These are phyloP conservation scores for Neurospora sp. DNA, from an alignment of 2,329 filamentous ascomycete species.

Conservation along the genomic window DNA sequence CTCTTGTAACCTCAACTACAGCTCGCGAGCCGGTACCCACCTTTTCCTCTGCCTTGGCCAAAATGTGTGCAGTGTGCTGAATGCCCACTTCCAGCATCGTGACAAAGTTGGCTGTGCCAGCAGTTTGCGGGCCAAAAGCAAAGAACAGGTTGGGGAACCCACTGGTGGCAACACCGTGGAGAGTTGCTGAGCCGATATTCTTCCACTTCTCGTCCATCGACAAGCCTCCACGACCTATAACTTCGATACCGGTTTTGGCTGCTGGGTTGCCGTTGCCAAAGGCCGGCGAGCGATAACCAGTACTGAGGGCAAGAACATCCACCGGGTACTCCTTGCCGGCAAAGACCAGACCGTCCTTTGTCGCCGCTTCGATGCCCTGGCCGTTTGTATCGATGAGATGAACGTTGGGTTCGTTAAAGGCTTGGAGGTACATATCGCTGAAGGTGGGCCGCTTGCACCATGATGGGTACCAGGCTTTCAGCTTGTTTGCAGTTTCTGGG, in stretches of 20 bases:
- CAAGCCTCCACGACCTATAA: constrained; percentile 34
- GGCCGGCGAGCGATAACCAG: constrained; percentile 26
- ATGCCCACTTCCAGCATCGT: constrained; percentile 27
- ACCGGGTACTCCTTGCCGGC: constrained; percentile 36
- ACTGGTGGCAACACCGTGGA: constrained; percentile 39
- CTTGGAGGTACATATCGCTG: constrained; percentile 47
- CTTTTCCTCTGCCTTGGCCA: constrained; percentile 18
- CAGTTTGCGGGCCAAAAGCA: constrained; percentile 31
- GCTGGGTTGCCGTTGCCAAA: constrained; percentile 13
- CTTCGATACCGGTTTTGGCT: constrained; percentile 14
- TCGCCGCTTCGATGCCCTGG: constrained; percentile 38
- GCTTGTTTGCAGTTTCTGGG: constrained; percentile 35
- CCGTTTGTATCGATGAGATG: constrained; percentile 50
- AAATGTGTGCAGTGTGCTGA: constrained; percentile 33
- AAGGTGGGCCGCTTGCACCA: constrained; percentile 58
- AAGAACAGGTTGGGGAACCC: constrained; percentile 49
- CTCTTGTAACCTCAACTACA: constrained; percentile 33
- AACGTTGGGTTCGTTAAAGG: constrained; percentile 51
- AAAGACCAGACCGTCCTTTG: constrained; percentile 35
- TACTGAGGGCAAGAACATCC: constrained; percentile 26
- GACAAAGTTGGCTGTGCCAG: constrained; percentile 28
- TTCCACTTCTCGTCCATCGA: constrained; percentile 36
- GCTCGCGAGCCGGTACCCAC: constrained; percentile 10
- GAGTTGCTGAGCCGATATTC: constrained; percentile 31
- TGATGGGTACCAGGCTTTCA: constrained; percentile 50